phyloP scores from a whole-genome alignment of 345 rosid genomes.

The Brassica carinata region DNA sequence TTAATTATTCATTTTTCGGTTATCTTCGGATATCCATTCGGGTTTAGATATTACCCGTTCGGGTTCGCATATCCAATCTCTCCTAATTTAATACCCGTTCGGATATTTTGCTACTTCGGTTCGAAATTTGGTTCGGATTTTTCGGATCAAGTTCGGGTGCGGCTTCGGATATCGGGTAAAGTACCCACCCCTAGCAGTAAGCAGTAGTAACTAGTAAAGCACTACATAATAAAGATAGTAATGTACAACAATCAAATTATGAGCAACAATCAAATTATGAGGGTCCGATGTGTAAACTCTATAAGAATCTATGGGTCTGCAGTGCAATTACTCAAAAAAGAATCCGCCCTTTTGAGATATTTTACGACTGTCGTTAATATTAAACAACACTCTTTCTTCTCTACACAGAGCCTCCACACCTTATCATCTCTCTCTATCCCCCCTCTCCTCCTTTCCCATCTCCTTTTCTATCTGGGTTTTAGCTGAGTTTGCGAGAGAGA shows the following conservation, averaged over 20 bases:
- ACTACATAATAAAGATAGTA: not conserved
- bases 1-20: no score
- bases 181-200: no score
- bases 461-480: slow-evolving; percentile 19
- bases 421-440: slow-evolving; percentile 43
- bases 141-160: no score
- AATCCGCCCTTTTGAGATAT: slow-evolving; percentile 11
- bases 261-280: not conserved
- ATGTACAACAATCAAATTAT: not conserved
- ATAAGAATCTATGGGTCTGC: not conserved
- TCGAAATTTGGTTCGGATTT: no score
- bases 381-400: slow-evolving; percentile 41
- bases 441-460: slow-evolving; percentile 17
- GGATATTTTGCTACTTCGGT: no score
- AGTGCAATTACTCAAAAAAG: not conserved
- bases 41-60: no score
- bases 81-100: no score
- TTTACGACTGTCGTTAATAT: not conserved
- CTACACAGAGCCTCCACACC: slow-evolving; percentile 43
- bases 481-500: slow-evolving; percentile 11
- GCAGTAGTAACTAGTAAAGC: not conserved
- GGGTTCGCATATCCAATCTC: no score
- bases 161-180: no score
- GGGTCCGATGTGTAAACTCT: not conserved
- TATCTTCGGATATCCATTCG: no score